Conservation (phyloP, 2,329 filamentous ascomycete species). For the Epichloe gansuensis region DNA sequence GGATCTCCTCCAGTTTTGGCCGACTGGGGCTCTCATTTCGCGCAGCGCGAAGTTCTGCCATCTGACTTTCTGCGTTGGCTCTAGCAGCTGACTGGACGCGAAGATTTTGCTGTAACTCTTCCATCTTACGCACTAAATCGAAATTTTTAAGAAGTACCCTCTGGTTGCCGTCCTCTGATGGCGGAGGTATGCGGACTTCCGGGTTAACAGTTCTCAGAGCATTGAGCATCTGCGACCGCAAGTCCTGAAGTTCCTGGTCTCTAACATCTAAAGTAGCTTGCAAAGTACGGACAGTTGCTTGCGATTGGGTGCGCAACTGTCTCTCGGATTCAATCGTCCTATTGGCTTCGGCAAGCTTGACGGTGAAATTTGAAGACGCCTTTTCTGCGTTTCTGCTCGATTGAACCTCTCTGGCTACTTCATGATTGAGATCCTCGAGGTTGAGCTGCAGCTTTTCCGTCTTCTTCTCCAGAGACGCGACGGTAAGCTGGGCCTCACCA, state of each 20-base stretch:
- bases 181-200: conserved; percentile 50
- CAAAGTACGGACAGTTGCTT: conserved; percentile 70
- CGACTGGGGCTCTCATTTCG: conserved; percentile 61
- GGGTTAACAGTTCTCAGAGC: conserved; percentile 83
- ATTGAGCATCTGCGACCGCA: conserved; percentile 65
- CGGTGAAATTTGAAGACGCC: conserved; percentile 61
- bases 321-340: conserved; percentile 82
- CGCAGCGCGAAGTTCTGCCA: conserved; percentile 63
- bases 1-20: conserved; percentile 74
- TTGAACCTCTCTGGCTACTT: conserved; percentile 82
- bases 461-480: conserved; percentile 82
- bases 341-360: conserved; percentile 80
- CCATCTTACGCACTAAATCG: conserved; percentile 73
- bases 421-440: conserved; percentile 85
- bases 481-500: conserved; percentile 69
- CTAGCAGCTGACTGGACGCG: conserved; percentile 72
- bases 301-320: conserved; percentile 72
- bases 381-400: conserved; percentile 84
- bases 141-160: conserved; percentile 63
- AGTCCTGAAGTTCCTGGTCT: conserved; percentile 68
- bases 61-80: conserved; percentile 67
- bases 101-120: conserved; percentile 78
- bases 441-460: conserved; percentile 82
- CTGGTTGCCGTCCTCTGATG: conserved; percentile 45
- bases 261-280: conserved; percentile 68